Evolutionary conservation across 345 rosid genomes (phyloP).

Genomic region (Litchi chinensis): DNA sequence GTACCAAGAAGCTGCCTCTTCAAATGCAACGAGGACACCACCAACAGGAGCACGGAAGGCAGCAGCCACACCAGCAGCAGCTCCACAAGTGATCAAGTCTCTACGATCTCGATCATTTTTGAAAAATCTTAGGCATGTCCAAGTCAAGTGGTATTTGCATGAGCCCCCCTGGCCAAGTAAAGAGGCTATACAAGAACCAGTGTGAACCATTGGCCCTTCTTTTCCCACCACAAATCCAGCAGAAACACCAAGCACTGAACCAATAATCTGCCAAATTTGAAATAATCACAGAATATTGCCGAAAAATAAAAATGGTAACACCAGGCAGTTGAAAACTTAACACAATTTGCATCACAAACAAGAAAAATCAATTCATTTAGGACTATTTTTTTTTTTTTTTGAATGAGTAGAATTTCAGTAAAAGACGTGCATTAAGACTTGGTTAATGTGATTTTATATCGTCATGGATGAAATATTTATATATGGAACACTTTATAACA

Average conservation of each 20-base stretch:
- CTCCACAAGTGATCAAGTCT: slow-evolving; percentile 57
- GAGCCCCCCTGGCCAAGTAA: slow-evolving; percentile 57
- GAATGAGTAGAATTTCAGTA: not conserved
- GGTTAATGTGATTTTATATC: not conserved
- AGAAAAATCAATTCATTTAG: not conserved
- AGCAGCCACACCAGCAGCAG: slow-evolving; percentile 57
- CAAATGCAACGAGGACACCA: slow-evolving; percentile 55
- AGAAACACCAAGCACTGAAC: slow-evolving; percentile 46
- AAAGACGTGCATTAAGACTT: too few relatives aligned
- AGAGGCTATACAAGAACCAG: slow-evolving; percentile 55
- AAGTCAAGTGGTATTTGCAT: slow-evolving; percentile 49
- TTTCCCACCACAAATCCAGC: slow-evolving; percentile 54
- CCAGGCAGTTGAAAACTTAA: not conserved
- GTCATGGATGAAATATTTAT: too few relatives aligned
- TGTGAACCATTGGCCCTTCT: slow-evolving; percentile 59
- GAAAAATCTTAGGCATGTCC: slow-evolving; percentile 52
- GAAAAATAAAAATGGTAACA: not conserved
- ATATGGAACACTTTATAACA: too few relatives aligned
- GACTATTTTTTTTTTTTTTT: not conserved
- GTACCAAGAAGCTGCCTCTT: slow-evolving; percentile 62
- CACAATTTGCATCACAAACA: not conserved
- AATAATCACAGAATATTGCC: not conserved
- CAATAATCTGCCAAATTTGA: slow-evolving; percentile 37
- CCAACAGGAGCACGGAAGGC: slow-evolving; percentile 60
- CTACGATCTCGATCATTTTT: slow-evolving; percentile 55